A percentile compares a stretch with the other conserved stretches of the same genome.
phyloP scores from a whole-genome alignment of 164 flowering plant genomes.

The Magnolia sinica region DNA sequence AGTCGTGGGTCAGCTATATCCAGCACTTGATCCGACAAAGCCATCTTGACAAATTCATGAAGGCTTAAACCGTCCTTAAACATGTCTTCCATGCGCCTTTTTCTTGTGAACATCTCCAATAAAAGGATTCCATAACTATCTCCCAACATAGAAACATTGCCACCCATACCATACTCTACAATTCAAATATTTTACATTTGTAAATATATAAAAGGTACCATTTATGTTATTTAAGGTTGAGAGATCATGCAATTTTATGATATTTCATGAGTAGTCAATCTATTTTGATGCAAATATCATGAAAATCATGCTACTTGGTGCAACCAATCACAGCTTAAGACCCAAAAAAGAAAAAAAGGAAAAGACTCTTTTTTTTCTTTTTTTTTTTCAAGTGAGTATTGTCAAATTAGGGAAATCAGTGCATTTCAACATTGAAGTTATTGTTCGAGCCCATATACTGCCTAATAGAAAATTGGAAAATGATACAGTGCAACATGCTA shows the following conservation, averaged over 20 bases:
- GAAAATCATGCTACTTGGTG: neutral
- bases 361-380: neutral
- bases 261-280: neutral
- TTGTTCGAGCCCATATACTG: no score
- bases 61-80: constrained; percentile 1
- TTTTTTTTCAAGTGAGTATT: no score
- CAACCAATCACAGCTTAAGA: neutral
- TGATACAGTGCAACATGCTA: neutral
- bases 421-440: no score
- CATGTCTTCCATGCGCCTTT: neutral
- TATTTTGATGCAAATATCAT: neutral
- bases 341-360: neutral
- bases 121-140: constrained; percentile 2
- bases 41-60: neutral
- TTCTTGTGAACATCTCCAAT: neutral
- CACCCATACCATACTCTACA: constrained; percentile 1
- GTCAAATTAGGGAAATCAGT: no score
- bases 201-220: no score
- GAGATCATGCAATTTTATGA: neutral
- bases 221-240: no score
- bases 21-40: neutral
- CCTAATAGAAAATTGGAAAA: no score
- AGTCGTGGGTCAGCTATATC: neutral
- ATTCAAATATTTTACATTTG: neutral
- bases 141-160: neutral